Evolutionary conservation across 2,329 filamentous ascomycete genomes (phyloP), one percentile per base, ranked within the genome.

Genomic region (Aspergillus sp.): DNA sequence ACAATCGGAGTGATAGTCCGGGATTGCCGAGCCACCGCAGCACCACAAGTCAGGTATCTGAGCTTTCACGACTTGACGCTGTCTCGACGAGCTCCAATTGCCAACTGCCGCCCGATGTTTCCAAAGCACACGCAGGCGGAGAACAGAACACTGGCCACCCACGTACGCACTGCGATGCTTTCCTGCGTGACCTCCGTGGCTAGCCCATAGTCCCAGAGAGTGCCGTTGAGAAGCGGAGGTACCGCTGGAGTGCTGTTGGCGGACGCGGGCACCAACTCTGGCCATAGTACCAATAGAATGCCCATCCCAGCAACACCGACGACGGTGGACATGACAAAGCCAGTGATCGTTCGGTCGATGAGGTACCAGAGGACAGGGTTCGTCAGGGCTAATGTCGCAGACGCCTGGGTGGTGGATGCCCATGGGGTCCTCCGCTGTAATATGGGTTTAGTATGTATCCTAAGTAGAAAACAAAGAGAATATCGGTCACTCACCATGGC

Each of bases 291-390:
- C 52, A 96, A 81, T 16, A 96, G 76, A 14, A 90, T 71, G 13
- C 82, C 81, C 9, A 92, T 92, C 7, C 93, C 90, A 1, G 82
- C 75, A 22, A 93, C 67, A 1, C 90, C 88, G 10, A 96, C 86
- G 1, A 83, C 75, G 13, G 86, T 79, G 0, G 90, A 91, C 50
- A 96, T 81, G 32, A 94, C 75, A 60, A 97, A 88, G 4, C 94
- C 94, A 0, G 91, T 82, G 60, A 85, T 86, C 44, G 90, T 94
- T 47, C 93, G 89, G 73, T 99, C 94, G 65, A 99, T 88, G 20
- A 97, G 79, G 73, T 95, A 99, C 94, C 94, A 99, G 16, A 99
- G 77, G 9, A 94, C 88, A 1, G 94, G 93, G 68, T 97, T 97
- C 17, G 88, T 90, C 54, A 97, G 83, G 19, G 91, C 89, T 45